A percentile compares a stretch with the other conserved stretches of the same genome.
Conservation (phyloP, 2,329 filamentous ascomycete species). For the Paecilomyces fulvus region DNA sequence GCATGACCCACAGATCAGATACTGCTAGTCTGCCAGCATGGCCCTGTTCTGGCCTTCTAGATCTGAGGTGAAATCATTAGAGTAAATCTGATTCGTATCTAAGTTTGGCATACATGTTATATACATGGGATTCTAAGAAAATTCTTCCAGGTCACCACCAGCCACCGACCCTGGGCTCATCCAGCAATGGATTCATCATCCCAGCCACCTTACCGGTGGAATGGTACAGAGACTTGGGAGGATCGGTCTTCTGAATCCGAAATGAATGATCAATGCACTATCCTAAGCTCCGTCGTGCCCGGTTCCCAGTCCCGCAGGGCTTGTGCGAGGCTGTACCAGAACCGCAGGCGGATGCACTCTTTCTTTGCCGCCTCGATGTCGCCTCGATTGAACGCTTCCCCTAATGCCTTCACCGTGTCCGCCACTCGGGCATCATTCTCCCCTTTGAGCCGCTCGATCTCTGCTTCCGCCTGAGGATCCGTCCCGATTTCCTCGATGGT, state of each 20-base stretch:
- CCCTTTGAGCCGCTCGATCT: slow-evolving; percentile 56
- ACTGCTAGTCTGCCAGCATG: background rate
- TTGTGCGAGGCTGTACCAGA: slow-evolving; percentile 84
- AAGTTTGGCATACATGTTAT: background rate
- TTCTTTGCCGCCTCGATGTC: slow-evolving; percentile 58
- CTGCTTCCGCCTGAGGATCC: slow-evolving; percentile 44
- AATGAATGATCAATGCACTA: slow-evolving; percentile 42
- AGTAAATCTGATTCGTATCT: background rate
- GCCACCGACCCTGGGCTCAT: background rate
- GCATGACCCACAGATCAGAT: background rate
- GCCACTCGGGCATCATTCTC: slow-evolving; percentile 62
- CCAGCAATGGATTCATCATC: background rate
- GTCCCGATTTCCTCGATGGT: slow-evolving; percentile 55
- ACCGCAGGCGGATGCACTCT: slow-evolving; percentile 71
- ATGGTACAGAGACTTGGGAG: background rate
- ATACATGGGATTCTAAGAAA: slow-evolving; percentile 1
- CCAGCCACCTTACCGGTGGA: background rate
- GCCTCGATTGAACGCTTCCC: slow-evolving; percentile 55
- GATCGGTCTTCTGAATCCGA: background rate
- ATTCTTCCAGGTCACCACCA: background rate
- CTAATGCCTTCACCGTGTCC: slow-evolving; percentile 55
- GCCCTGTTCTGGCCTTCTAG: background rate
- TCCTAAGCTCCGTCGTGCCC: slow-evolving; percentile 52
- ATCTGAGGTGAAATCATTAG: background rate
- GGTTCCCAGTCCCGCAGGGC: slow-evolving; percentile 76